Evolutionary conservation across 2,329 filamentous ascomycete genomes (phyloP), one percentile per base, ranked within the genome.

Genomic region (Colletotrichum tanaceti): DNA sequence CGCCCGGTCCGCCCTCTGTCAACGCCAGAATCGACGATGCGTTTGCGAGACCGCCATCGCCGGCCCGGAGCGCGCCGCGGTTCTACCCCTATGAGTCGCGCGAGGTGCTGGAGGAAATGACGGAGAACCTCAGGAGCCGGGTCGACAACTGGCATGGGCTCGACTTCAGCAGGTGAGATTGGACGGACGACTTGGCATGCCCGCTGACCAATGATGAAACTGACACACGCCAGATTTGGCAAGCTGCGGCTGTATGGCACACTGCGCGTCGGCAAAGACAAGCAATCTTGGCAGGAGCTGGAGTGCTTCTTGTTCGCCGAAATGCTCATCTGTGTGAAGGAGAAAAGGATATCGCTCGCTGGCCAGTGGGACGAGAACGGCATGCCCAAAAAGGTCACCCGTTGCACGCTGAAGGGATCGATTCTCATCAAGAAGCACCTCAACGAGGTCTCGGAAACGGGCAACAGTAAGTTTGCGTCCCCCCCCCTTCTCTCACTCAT

Each of bases 251-350:
- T 98, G 39, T 94, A 97, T 75, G 95, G 94, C 35, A 94, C 91
- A 2, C 89, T 99, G 65, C 90, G 93, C 61, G 96, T 99, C 24
- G 96, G 96, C 74, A 99, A 99, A 80, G 96, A 99, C 79, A 94
- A 94, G 73, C 87, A 95, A 72, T 94, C 94, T 7, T 99, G 96
- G 96, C 96, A 99, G 82, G 96, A 98, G 78, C 82, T 99, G 63
- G 94, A 99, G 78, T 99, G 96, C 79, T 99, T 93, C 78, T 86
- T 99, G 38, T 99, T 99, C 77, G 93, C 92, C 5, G 96, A 99
- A 82, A 99, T 99, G 96, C 91, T 99, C 74, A 99, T 99, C 72
- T 99, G 96, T 77, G 94, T 99, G 70, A 99, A 98, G 81, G 96
- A 98, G 81, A 98, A 98, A 87, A 97, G 94, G 82, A 80, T 85